Percentiles rank a stretch among this genome's conserved stretches.
These are phyloP conservation scores for Pyrenophora teres DNA, from an alignment of 2,329 filamentous ascomycete species.

Conservation along the genomic window DNA sequence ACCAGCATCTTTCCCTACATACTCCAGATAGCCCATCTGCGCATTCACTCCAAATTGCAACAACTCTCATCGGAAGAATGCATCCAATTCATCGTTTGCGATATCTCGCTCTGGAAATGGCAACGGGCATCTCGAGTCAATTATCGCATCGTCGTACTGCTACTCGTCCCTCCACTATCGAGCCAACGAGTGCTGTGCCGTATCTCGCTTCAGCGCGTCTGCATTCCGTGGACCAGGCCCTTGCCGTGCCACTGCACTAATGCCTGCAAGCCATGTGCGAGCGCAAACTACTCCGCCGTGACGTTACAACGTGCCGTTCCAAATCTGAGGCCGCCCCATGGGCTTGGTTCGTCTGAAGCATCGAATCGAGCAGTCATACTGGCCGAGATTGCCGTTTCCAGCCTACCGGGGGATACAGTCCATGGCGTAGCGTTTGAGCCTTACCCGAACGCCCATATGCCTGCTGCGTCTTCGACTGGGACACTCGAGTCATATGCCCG, in stretches of 20 bases:
- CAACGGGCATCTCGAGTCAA: slow-evolving; percentile 24
- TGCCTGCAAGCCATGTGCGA: slow-evolving; percentile 17
- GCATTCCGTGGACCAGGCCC: slow-evolving; percentile 12
- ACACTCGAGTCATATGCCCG: slow-evolving; percentile 6
- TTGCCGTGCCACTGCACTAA: slow-evolving; percentile 13
- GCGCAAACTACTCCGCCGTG: slow-evolving; percentile 18
- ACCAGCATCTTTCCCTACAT: slow-evolving; percentile 9
- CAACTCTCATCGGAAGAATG: slow-evolving; percentile 13
- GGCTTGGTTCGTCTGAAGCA: slow-evolving; percentile 15
- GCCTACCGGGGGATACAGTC: slow-evolving; percentile 24
- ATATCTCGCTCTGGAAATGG: slow-evolving; percentile 19
- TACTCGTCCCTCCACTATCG: slow-evolving; percentile 3
- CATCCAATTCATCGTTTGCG: slow-evolving; percentile 11
- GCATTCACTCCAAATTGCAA: slow-evolving; percentile 10
- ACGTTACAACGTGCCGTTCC: slow-evolving; percentile 35
- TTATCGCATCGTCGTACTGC: slow-evolving; percentile 21
- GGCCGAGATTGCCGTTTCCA: background rate
- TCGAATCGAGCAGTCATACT: slow-evolving; percentile 14
- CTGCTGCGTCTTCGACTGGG: slow-evolving; percentile 3
- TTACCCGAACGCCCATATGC: slow-evolving; percentile 16
- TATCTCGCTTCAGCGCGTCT: slow-evolving; percentile 13
- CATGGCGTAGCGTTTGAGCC: slow-evolving; percentile 30
- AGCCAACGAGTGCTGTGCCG: background rate
- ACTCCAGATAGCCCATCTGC: slow-evolving; percentile 17
- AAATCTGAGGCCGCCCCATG: slow-evolving; percentile 20